phyloP scores from a whole-genome alignment of 2,329 filamentous ascomycete species.

The Fusarium temperatum region DNA sequence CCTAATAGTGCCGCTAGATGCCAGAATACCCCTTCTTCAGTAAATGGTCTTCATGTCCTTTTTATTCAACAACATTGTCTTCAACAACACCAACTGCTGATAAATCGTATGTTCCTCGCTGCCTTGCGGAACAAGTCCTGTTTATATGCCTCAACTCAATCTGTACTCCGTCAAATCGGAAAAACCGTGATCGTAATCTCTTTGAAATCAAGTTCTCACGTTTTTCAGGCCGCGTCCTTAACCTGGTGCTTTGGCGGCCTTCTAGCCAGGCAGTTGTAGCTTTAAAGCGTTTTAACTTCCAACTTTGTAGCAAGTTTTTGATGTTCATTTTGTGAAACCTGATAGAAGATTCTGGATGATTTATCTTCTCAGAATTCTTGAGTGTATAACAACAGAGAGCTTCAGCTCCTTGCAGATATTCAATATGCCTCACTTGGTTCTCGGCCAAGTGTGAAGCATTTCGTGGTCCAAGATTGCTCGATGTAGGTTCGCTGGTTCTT shows the following conservation, averaged over 20 bases:
- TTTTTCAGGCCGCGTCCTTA: background rate
- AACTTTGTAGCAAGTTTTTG: background rate
- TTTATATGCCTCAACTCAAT: background rate
- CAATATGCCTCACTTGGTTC: too few relatives aligned
- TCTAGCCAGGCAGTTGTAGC: background rate
- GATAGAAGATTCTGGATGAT: background rate
- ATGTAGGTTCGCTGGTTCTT: background rate
- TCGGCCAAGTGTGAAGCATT: background rate
- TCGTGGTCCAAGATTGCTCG: background rate
- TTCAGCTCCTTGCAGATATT: background rate
- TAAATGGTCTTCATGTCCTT: background rate
- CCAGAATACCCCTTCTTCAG: fast-evolving
- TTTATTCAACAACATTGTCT: background rate
- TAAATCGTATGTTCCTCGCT: background rate
- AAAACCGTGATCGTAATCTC: background rate
- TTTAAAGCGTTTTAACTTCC: background rate
- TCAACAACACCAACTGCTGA: fast-evolving
- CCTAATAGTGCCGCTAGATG: fast-evolving
- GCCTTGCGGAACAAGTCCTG: background rate
- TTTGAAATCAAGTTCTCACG: background rate
- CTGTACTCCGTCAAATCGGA: background rate
- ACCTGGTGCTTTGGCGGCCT: too few relatives aligned
- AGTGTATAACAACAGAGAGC: fast-evolving
- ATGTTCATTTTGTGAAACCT: fast-evolving
- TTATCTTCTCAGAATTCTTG: background rate